Evolutionary conservation across 176 grass and related monocot species (phyloP).

Genomic region (Paspalum vaginatum): DNA sequence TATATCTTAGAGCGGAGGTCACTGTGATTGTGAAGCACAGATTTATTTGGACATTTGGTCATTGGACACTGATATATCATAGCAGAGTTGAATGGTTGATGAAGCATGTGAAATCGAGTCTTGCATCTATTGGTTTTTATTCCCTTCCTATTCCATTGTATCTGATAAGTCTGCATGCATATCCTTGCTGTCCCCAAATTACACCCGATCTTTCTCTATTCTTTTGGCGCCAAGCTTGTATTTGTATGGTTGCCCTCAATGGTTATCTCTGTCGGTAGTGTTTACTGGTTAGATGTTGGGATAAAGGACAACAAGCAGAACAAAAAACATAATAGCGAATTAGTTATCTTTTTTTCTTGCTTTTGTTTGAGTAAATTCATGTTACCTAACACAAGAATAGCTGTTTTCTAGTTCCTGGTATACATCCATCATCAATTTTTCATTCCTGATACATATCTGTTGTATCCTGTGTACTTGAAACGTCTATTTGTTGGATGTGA

Average conservation of each 20-base stretch:
- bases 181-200: background rate
- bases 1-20: background rate
- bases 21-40: background rate
- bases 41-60: background rate
- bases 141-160: background rate
- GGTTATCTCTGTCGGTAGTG: background rate
- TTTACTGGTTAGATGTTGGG: background rate
- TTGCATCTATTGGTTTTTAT: background rate
- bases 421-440: background rate
- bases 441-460: background rate
- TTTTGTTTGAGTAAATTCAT: background rate
- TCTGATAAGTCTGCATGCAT: background rate
- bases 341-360: background rate
- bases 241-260: too few relatives aligned
- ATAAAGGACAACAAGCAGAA: background rate
- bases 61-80: background rate
- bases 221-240: background rate
- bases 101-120: background rate
- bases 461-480: too few relatives aligned
- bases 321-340: background rate
- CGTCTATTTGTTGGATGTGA: background rate
- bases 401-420: background rate
- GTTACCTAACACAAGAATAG: background rate
- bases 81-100: background rate
- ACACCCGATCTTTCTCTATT: background rate